phyloP scores from a whole-genome alignment of 2,329 filamentous ascomycete genomes.

The Ophiosphaerella narmari region DNA sequence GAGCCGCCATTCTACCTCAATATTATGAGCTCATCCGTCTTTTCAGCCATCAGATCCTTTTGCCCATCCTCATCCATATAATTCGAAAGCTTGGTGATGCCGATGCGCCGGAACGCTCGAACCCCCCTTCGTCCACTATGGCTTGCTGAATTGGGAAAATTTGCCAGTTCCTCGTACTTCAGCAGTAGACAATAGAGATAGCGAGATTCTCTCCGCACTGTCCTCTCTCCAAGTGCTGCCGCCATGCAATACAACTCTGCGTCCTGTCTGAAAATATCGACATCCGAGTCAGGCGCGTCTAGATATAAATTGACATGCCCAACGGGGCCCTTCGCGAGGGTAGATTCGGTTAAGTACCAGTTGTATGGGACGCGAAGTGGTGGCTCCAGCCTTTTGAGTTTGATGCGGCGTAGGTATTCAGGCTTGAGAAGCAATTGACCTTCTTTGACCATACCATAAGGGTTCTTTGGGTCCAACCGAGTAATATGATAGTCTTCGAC shows the following conservation, averaged over 20 bases:
- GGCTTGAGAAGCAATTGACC: constrained; percentile 4
- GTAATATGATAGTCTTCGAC: constrained; percentile 57
- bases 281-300: constrained; percentile 5
- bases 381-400: neutral
- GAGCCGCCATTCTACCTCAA: no score
- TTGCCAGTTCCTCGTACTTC: neutral
- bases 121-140: neutral
- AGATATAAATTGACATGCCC: constrained; percentile 2
- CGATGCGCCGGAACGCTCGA: neutral
- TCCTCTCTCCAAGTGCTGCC: constrained; percentile 4
- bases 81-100: neutral
- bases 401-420: constrained; percentile 1
- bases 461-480: constrained; percentile 73
- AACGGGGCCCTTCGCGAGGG: neutral
- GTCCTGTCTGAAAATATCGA: constrained; percentile 2
- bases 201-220: neutral
- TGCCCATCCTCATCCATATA: neutral
- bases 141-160: neutral
- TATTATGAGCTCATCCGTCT: neutral
- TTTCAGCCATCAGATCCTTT: neutral
- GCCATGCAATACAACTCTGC: constrained; percentile 12
- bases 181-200: constrained; percentile 7
- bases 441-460: constrained; percentile 4
- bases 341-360: neutral
- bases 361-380: neutral